Conservation (phyloP, 148 eudicot genomes). For the Diospyros kaki region DNA sequence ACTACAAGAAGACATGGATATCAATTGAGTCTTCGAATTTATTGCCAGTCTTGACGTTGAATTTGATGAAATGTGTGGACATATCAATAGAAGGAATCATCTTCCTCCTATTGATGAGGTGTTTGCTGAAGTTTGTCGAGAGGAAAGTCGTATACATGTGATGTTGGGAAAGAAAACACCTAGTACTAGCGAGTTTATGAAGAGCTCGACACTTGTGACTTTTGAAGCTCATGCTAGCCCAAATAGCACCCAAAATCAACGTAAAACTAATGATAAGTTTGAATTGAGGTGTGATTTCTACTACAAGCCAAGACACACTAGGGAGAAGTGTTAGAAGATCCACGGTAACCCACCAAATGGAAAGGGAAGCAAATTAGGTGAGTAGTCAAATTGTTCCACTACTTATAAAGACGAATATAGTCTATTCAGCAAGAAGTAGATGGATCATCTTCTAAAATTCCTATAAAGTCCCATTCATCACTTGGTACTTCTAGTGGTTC, state of each 20-base stretch:
- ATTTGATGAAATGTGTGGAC: conserved; percentile 11
- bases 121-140: no score
- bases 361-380: neutral
- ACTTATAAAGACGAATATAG: neutral
- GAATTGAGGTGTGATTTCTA: neutral
- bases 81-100: neutral
- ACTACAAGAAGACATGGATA: neutral
- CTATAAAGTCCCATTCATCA: neutral
- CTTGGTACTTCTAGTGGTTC: conserved; percentile 8
- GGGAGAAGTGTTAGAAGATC: neutral
- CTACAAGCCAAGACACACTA: neutral
- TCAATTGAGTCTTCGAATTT: neutral
- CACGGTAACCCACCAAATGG: neutral
- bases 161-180: neutral
- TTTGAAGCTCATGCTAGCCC: neutral
- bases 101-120: neutral
- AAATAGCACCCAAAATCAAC: neutral
- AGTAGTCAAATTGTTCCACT: neutral
- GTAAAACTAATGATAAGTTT: neutral
- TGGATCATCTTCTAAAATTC: neutral
- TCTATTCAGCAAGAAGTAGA: neutral
- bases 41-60: conserved; percentile 4
- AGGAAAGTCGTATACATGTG: neutral
- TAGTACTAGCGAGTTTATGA: neutral
- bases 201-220: neutral